Conservation (phyloP, 2,329 filamentous ascomycete genomes). For the Juglanconis sp. region DNA sequence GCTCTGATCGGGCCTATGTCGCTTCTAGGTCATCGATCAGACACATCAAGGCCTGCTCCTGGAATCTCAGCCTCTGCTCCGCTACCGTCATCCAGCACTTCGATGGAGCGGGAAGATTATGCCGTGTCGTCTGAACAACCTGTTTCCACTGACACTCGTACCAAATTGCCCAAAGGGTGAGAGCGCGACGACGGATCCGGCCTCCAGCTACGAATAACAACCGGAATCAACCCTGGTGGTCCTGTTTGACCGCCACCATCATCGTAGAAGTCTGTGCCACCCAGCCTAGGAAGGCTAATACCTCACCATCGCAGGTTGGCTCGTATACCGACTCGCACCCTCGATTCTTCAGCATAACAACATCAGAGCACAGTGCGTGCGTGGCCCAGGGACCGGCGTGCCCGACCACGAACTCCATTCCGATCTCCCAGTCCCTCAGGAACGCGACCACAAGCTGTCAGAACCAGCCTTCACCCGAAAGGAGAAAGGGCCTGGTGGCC, state of each 20-base stretch:
- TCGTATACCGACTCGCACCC: constrained; percentile 8
- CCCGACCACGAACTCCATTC: not conserved
- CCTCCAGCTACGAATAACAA: not conserved
- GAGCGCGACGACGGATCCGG: too few relatives aligned
- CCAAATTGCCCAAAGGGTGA: not conserved
- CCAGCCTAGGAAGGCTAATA: not conserved
- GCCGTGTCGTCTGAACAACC: not conserved
- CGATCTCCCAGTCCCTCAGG: not conserved
- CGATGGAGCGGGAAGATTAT: not conserved
- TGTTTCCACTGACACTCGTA: not conserved
- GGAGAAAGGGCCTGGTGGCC: constrained; percentile 1
- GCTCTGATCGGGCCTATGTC: too few relatives aligned
- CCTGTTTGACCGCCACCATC: not conserved
- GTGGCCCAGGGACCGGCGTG: not conserved
- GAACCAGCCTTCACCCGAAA: constrained; percentile 7
- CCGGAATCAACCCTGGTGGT: not conserved
- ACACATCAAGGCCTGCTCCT: not conserved
- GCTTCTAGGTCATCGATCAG: not conserved
- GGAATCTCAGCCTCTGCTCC: not conserved
- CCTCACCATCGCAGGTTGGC: not conserved
- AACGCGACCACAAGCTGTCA: not conserved
- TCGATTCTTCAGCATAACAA: not conserved
- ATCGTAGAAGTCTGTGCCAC: not conserved
- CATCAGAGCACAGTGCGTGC: not conserved
- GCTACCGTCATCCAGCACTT: not conserved